phyloP scores from a whole-genome alignment of 768 basidiomycete genomes.

The Xerocomus brunneocitrinus region DNA sequence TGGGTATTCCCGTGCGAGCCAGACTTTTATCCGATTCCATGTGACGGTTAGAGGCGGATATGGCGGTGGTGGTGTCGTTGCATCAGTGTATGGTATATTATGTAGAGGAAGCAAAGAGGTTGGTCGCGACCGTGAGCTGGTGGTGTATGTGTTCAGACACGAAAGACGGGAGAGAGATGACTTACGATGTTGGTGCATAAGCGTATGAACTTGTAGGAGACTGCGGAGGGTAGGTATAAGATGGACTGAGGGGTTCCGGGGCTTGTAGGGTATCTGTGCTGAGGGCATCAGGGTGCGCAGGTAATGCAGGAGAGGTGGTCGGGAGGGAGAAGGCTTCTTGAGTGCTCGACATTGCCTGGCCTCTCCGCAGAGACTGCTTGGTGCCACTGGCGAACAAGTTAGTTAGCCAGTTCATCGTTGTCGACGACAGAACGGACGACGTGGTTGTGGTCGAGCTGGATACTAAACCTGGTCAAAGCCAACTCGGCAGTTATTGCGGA shows the following conservation, averaged over 20 bases:
- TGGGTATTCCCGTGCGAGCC: slow-evolving; percentile 83
- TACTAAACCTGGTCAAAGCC: slow-evolving; percentile 13
- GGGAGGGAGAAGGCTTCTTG: slow-evolving; percentile 88
- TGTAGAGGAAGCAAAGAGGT: slow-evolving; percentile 66
- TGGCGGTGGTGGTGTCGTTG: slow-evolving; percentile 32
- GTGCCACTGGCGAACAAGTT: slow-evolving; percentile 57
- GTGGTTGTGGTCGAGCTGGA: slow-evolving; percentile 2
- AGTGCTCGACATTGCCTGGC: slow-evolving; percentile 71
- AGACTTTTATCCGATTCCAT: slow-evolving; percentile 79
- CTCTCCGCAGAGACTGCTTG: slow-evolving; percentile 46
- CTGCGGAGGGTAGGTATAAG: slow-evolving; percentile 79
- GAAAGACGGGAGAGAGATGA: slow-evolving; percentile 1
- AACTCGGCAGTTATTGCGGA: background rate
- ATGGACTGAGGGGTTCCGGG: slow-evolving; percentile 45
- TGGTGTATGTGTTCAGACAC: slow-evolving; percentile 3
- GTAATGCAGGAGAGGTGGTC: slow-evolving; percentile 57
- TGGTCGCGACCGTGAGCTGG: slow-evolving; percentile 43
- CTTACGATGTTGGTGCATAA: slow-evolving; percentile 55
- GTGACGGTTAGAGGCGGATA: slow-evolving; percentile 82
- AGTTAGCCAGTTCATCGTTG: slow-evolving; percentile 68
- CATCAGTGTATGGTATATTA: slow-evolving; percentile 44
- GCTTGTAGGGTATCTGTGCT: slow-evolving; percentile 48
- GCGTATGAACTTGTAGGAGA: slow-evolving; percentile 51
- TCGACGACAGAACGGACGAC: slow-evolving; percentile 5
- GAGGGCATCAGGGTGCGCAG: slow-evolving; percentile 56